A percentile compares a stretch with the other conserved stretches of the same genome.
phyloP scores from a whole-genome alignment of 2,329 filamentous ascomycete species.

The Massarina eburnea region DNA sequence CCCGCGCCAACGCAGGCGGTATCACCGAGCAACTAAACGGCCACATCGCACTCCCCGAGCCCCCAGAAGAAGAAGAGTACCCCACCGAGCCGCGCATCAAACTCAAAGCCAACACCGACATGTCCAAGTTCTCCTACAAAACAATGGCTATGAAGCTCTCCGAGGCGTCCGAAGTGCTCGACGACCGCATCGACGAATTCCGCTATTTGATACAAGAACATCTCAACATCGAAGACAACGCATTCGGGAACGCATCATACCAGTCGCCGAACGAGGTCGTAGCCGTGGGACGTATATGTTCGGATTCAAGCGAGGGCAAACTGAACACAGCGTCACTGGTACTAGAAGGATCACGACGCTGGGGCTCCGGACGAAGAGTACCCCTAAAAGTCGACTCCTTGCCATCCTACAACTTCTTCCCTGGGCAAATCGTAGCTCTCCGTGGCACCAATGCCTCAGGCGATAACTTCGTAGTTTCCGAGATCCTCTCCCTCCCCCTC shows the following conservation, averaged over 20 bases:
- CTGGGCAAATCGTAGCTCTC: slow-evolving; percentile 88
- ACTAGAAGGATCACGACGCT: slow-evolving; percentile 82
- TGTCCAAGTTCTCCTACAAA: slow-evolving; percentile 89
- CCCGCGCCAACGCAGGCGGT: slow-evolving; percentile 78
- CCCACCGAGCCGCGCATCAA: slow-evolving; percentile 78
- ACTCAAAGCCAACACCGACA: slow-evolving; percentile 81
- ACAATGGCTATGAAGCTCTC: slow-evolving; percentile 93
- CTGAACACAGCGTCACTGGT: slow-evolving; percentile 84
- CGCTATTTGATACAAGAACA: slow-evolving; percentile 71
- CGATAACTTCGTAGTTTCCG: slow-evolving; percentile 75
- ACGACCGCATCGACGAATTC: slow-evolving; percentile 94
- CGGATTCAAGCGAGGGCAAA: slow-evolving; percentile 81
- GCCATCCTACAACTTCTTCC: slow-evolving; percentile 79
- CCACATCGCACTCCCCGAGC: slow-evolving; percentile 66
- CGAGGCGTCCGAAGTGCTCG: slow-evolving; percentile 87
- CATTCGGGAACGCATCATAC: slow-evolving; percentile 82
- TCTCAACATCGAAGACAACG: slow-evolving; percentile 73
- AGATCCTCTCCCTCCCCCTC: slow-evolving; percentile 74
- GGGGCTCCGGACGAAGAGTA: slow-evolving; percentile 78
- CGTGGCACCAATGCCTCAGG: slow-evolving; percentile 86
- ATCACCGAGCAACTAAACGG: slow-evolving; percentile 81
- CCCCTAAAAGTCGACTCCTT: slow-evolving; percentile 75
- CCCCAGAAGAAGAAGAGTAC: slow-evolving; percentile 67
- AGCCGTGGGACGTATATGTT: slow-evolving; percentile 88
- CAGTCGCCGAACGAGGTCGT: slow-evolving; percentile 86